Evolutionary conservation across 345 rosid genomes (phyloP).

Genomic region (Eucalyptus tenuipes): DNA sequence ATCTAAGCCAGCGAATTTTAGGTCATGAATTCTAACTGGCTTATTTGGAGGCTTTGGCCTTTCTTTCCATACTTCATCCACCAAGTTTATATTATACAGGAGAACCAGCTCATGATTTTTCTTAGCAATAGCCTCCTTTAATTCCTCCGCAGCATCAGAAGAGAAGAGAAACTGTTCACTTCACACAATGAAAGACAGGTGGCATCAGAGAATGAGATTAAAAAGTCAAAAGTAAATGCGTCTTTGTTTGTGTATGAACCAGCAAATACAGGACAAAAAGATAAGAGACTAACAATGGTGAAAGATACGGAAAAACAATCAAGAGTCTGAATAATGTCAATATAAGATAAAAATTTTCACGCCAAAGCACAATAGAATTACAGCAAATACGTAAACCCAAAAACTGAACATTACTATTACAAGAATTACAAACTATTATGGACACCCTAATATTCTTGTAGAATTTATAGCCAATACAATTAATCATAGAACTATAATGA

Average conservation of each 20-base stretch:
- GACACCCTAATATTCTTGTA: neutral
- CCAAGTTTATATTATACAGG: conserved; percentile 61
- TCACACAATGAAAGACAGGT: conserved; percentile 36
- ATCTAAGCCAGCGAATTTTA: conserved; percentile 82
- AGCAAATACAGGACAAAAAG: neutral
- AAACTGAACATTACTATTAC: neutral
- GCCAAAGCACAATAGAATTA: neutral
- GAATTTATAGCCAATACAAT: neutral
- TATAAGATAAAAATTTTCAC: neutral
- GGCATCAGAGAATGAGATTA: conserved; percentile 15
- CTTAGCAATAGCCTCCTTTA: conserved; percentile 67
- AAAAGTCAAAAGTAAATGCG: too few species aligned
- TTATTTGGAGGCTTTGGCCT: conserved; percentile 77
- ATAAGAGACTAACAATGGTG: neutral
- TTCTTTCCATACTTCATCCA: conserved; percentile 88
- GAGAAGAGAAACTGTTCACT: conserved; percentile 99
- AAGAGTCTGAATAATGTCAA: neutral
- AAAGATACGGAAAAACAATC: neutral
- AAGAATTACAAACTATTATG: neutral
- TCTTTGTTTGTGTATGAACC: neutral
- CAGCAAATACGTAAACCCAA: neutral
- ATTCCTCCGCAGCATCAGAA: conserved; percentile 86
- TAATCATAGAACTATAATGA: neutral
- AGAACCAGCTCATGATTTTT: conserved; percentile 76
- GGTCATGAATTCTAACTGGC: conserved; percentile 70